Evolutionary conservation across 768 basidiomycete species (phyloP).

Genomic region (Tremella yokohamensis): DNA sequence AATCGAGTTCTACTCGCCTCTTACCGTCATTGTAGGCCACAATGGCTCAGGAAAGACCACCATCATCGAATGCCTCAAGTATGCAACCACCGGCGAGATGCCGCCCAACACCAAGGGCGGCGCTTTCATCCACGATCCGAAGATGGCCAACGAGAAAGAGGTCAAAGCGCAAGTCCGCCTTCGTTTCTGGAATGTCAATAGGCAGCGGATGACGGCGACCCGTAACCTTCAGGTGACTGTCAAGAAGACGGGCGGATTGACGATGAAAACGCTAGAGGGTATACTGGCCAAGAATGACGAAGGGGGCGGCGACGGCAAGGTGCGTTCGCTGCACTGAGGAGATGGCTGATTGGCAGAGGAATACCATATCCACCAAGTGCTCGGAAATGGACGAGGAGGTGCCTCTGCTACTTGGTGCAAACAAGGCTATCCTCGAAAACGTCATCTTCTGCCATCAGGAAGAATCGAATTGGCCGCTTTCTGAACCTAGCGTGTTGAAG

Average conservation of each 20-base stretch:
- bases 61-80: conserved; percentile 98
- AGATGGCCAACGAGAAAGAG: conserved; percentile 98
- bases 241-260: conserved; percentile 81
- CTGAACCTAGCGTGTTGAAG: conserved; percentile 84
- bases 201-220: conserved; percentile 82
- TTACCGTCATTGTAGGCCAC: conserved; percentile 97
- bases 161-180: conserved; percentile 98
- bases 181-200: conserved; percentile 83
- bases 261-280: conserved; percentile 97
- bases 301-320: conserved; percentile 70
- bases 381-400: conserved; percentile 95
- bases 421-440: conserved; percentile 96
- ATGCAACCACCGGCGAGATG: conserved; percentile 95
- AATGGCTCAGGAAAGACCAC: conserved; percentile 99
- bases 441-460: conserved; percentile 99
- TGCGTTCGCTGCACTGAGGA: conserved; percentile 49
- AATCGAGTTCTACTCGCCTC: conserved; percentile 94
- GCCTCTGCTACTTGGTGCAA: conserved; percentile 87
- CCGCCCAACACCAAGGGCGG: conserved; percentile 96
- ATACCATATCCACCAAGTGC: conserved; percentile 91
- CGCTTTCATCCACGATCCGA: conserved; percentile 98
- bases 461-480: conserved; percentile 95
- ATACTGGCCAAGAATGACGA: conserved; percentile 71
- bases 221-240: conserved; percentile 86
- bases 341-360: conserved; percentile 58